These are phyloP conservation scores for Cyberlindnera maritima DNA, from an alignment of 805 yeast genomes.

Conservation along the genomic window DNA sequence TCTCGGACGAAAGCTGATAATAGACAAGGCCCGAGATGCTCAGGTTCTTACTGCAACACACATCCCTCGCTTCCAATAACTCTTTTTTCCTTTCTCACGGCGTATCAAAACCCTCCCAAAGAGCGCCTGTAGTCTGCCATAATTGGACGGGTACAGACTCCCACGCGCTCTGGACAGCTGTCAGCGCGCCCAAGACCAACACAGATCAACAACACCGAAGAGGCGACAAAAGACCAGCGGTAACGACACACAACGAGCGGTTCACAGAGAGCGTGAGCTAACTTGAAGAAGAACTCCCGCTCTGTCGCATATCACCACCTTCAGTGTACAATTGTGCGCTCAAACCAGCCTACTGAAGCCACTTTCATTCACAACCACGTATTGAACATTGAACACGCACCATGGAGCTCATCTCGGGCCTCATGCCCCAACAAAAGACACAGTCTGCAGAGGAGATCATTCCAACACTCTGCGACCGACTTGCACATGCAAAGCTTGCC, in stretches of 20 bases:
- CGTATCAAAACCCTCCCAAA: too few species aligned
- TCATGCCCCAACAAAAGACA: constrained; percentile 45
- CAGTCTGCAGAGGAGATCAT: constrained; percentile 80
- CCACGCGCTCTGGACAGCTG: not conserved
- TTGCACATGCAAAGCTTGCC: constrained; percentile 75
- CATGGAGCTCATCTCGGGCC: constrained; percentile 41
- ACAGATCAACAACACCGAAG: not conserved
- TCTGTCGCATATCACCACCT: too few species aligned
- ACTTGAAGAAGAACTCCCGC: too few species aligned
- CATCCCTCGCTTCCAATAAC: too few species aligned
- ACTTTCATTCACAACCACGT: not conserved
- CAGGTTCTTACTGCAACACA: too few species aligned
- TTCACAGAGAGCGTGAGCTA: too few species aligned
- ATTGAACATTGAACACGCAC: not conserved
- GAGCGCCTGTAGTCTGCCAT: too few species aligned
- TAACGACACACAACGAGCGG: too few species aligned
- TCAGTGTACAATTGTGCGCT: not conserved
- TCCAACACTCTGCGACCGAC: constrained; percentile 82
- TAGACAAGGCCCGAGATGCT: too few species aligned
- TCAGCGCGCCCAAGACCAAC: not conserved
- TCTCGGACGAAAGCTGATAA: too few species aligned
- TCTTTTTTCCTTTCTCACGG: too few species aligned
- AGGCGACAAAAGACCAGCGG: too few species aligned
- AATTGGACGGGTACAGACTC: not conserved
- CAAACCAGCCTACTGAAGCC: not conserved